Evolutionary conservation across 2,329 filamentous ascomycete genomes (phyloP).

Genomic region (Sporothrix luriei): DNA sequence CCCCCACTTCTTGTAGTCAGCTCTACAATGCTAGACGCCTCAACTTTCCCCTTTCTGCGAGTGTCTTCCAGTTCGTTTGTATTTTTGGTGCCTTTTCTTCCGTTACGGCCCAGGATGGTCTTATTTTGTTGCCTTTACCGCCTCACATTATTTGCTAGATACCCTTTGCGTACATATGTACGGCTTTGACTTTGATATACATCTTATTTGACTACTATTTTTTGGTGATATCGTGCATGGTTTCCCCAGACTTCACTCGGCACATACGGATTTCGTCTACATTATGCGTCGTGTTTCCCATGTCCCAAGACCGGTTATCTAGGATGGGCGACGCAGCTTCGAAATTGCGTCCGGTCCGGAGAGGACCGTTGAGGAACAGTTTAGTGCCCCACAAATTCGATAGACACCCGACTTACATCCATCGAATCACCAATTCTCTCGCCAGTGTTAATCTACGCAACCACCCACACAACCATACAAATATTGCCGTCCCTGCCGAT

Average conservation of each 20-base stretch:
- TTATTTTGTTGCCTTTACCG: slow-evolving; percentile 4
- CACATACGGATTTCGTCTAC: no score
- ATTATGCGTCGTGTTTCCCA: no score
- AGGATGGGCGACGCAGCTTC: no score
- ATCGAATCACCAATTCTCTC: not conserved
- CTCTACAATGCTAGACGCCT: not conserved
- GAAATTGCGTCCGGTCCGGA: not conserved
- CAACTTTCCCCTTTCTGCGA: no score
- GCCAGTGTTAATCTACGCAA: not conserved
- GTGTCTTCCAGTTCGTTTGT: not conserved
- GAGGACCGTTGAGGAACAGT: not conserved
- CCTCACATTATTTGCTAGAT: slow-evolving; percentile 25
- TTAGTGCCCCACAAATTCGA: not conserved
- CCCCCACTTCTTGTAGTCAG: not conserved
- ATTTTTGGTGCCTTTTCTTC: slow-evolving; percentile 2
- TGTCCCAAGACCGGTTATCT: no score
- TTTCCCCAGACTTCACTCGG: no score
- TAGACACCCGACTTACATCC: not conserved
- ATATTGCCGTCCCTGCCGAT: not conserved
- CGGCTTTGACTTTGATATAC: not conserved
- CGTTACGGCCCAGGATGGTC: not conserved
- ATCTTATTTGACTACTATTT: not conserved
- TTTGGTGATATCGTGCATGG: not conserved
- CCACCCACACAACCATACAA: no score
- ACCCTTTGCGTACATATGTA: slow-evolving; percentile 23